Base-by-base conservation (phyloP, 768 basidiomycete species). In the Clitopilus hobsonii region DNA sequence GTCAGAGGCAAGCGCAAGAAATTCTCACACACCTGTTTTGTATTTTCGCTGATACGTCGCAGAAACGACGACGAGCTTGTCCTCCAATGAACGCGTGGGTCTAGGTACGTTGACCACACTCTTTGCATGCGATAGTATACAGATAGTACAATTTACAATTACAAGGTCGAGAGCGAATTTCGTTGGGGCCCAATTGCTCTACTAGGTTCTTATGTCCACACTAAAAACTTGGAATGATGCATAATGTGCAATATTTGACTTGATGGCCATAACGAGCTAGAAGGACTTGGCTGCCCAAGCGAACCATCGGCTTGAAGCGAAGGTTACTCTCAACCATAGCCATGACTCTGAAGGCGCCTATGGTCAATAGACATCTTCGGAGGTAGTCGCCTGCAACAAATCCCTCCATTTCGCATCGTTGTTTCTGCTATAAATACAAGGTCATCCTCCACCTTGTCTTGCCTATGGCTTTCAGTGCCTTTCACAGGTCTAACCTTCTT, bases 11-110 rank as follows among this genome's bases (percentile, higher is more conserved):
- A 48, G 38, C 18, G n/a, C 26, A n/a, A 10, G 45, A 36, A 22
- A 30, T 45, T 56, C 30, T 53, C 60, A 56, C 60, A 49, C 36
- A 56, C 57, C 54, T 29, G 56, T 41, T 56, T n/a, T n/a, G n/a
- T 51, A 28, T 51, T 51, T 5, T 55, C 30, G 38, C 50, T 49
- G 25, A n/a, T 18, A 20, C 18, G 41, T 18, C 3, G 30, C 23
- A 14, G 24, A 27, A 27, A 28, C 16, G 49, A 27, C 11, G 49
- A 16, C 8, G 49, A 51, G 30, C 30, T 32, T n/a, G 30, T 51
- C 10, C 49, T 13, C 8, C 18, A 27, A 51, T 51, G 49, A 10
- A 28, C 25, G n/a, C 49, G 14, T 13, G 49, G 24, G 49, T 51
- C 49, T 16, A 51, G 49, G 16, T 51, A 51, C 6, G 49, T 51